phyloP scores from a whole-genome alignment of 1,139 yeast genomes.

The Scheffersomyces titani region DNA sequence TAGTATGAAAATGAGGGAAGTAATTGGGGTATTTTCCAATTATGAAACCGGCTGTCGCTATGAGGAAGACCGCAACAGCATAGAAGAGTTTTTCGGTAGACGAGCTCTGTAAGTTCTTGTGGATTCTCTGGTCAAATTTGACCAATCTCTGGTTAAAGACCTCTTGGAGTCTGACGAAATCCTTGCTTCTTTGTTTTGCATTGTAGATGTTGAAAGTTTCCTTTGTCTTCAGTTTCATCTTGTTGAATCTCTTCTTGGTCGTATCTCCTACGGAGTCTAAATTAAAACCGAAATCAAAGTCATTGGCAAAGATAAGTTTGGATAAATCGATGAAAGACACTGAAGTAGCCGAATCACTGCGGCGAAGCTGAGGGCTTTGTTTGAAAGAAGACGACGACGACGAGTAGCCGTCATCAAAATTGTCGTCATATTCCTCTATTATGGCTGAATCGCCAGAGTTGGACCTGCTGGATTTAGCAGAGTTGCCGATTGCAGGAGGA shows the following conservation, averaged over 20 bases:
- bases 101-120: constrained; percentile 51
- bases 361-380: constrained; percentile 2
- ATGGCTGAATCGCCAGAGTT: neutral
- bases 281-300: constrained; percentile 47
- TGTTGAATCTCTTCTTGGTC: constrained; percentile 36
- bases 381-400: constrained; percentile 6
- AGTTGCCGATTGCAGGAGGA: neutral
- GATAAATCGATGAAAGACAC: constrained; percentile 40
- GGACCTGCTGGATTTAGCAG: neutral
- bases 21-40: constrained; percentile 77
- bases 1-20: constrained; percentile 77
- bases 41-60: constrained; percentile 72
- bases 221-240: constrained; percentile 39
- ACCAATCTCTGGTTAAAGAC: constrained; percentile 43
- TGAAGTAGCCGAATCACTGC: constrained; percentile 38
- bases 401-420: constrained; percentile 5
- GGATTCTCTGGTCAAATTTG: constrained; percentile 59
- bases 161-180: constrained; percentile 34
- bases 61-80: constrained; percentile 66
- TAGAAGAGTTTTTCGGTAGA: constrained; percentile 81
- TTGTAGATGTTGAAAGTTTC: constrained; percentile 28
- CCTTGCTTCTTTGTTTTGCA: constrained; percentile 19
- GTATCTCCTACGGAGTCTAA: constrained; percentile 38
- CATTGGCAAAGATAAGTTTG: constrained; percentile 38
- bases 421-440: constrained; percentile 9